Evolutionary conservation across 2,329 filamentous ascomycete species (phyloP).

Genomic region (Verticillium tricorpus): DNA sequence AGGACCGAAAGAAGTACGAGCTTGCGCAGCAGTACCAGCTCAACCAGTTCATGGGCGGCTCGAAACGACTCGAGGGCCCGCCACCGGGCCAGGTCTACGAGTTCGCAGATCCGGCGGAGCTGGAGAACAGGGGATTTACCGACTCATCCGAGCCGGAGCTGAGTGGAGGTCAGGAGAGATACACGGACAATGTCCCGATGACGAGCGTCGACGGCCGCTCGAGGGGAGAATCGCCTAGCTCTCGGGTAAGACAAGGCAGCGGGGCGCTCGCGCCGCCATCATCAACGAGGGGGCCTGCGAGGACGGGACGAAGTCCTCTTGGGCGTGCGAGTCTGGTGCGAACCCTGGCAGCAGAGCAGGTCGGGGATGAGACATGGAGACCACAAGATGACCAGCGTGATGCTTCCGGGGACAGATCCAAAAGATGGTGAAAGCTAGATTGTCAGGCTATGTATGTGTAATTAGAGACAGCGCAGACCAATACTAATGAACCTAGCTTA

Average conservation of each 20-base stretch:
- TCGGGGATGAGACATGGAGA: not conserved
- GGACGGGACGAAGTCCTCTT: slow-evolving; percentile 32
- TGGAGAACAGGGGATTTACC: slow-evolving; percentile 12
- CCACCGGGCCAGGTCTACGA: slow-evolving; percentile 44
- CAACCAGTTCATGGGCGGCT: slow-evolving; percentile 11
- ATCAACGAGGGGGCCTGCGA: slow-evolving; percentile 13
- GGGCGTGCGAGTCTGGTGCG: slow-evolving; percentile 28
- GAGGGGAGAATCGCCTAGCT: slow-evolving; percentile 1
- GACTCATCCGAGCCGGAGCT: slow-evolving; percentile 1
- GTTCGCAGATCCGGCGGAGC: slow-evolving; percentile 36
- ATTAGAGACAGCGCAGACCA: too few species aligned
- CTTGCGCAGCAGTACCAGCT: slow-evolving; percentile 57
- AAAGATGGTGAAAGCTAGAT: not conserved
- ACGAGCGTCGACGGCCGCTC: slow-evolving; percentile 18
- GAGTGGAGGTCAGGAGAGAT: slow-evolving; percentile 5
- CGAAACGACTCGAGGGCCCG: slow-evolving; percentile 18
- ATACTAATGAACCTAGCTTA: too few species aligned
- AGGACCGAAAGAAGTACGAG: slow-evolving; percentile 70
- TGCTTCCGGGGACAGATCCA: not conserved
- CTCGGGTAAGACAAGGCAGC: slow-evolving; percentile 1
- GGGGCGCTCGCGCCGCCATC: slow-evolving; percentile 20
- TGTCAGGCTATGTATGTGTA: too few species aligned
- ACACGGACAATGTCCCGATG: slow-evolving; percentile 13
- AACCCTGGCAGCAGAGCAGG: slow-evolving; percentile 1
- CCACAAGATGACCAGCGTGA: not conserved